Evolutionary conservation across 225 moss, liverwort and hornwort species (phyloP), one percentile per base, ranked within the genome.

Genomic region (Anthoceros angustus): DNA sequence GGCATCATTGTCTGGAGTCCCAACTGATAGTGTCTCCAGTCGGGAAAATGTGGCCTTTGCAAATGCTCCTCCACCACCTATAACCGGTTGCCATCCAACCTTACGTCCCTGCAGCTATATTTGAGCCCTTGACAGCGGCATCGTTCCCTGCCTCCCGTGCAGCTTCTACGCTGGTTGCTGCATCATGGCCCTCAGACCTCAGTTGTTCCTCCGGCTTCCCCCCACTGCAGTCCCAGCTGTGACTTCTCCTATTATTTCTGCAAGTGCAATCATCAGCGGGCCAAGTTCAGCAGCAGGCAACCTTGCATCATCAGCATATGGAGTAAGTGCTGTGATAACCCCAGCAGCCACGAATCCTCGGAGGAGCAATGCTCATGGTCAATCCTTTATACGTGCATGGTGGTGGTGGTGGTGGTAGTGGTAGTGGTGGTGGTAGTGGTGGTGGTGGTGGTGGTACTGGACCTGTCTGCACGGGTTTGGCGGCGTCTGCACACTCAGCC

Each of bases 281-380:
- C 82, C 80, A 43, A 77, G 81, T 25, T 85, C 83, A 68, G 83
- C 75, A 62, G 69, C 82, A 66, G 75, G 74, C 42, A 86, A 72
- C 65, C 69, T 84, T 42, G 70, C 85, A 67, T 48, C 78, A 25
- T 64, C 79, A 39, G 64, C 80, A 14, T 88, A 86, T 71, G 88
- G 78, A 70, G 86, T 98, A 10, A 98, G 95, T 65, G 95, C 91
- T 32, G 88, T 98, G 69, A 86, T 98, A 63, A 98, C 95, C 40
- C 95, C 95, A 42, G 84, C 81, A 73, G 86, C 74, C 15, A 87
- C 79, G 62, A 86, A 82, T 42, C 88, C 88, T 11, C 83, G 95
- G 15, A 91, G 95, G 64, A 78, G 77, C 25, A 70, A 80, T 26
- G 90, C 84, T 43, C 55, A 50, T 39, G 43, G 26, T 10, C 73